A percentile compares a stretch with the other conserved stretches of the same genome.
Evolutionary conservation across 225 moss, liverwort and hornwort species (phyloP).

Genomic region (Sphagnum tenellum): DNA sequence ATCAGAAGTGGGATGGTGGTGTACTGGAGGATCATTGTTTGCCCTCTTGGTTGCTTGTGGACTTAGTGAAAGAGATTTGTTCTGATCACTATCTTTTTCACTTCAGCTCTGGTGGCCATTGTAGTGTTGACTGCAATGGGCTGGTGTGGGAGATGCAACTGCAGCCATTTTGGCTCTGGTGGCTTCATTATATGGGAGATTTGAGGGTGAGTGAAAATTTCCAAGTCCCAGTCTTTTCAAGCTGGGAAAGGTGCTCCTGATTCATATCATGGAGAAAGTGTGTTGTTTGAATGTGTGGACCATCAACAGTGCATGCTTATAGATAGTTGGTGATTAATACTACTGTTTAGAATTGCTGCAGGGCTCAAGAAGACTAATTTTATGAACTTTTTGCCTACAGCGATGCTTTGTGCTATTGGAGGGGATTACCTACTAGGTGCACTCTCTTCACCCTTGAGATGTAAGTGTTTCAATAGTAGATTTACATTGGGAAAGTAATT

Average conservation of each 20-base stretch:
- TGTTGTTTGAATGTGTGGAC: too few species aligned
- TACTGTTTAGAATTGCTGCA: constrained; percentile 26
- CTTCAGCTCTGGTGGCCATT: constrained; percentile 97
- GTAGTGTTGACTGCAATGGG: constrained; percentile 99
- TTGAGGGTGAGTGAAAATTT: constrained; percentile 78
- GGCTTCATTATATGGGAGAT: constrained; percentile 99
- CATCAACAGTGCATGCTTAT: too few species aligned
- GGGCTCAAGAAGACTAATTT: constrained; percentile 98
- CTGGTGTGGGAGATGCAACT: constrained; percentile 96
- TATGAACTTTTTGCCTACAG: constrained; percentile 95
- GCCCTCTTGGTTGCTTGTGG: too few species aligned
- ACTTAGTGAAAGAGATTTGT: constrained; percentile 65
- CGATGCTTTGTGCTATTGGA: constrained; percentile 94
- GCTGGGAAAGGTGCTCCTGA: too few species aligned
- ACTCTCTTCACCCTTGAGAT: too few species aligned
- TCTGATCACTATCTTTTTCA: constrained; percentile 99
- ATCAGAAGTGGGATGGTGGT: too few species aligned
- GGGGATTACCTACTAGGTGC: constrained; percentile 89
- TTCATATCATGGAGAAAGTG: too few species aligned
- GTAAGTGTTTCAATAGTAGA: too few species aligned
- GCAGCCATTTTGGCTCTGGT: constrained; percentile 98
- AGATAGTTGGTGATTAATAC: too few species aligned
- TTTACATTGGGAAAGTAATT: too few species aligned
- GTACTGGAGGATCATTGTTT: too few species aligned
- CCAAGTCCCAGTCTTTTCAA: too few species aligned